Evolutionary conservation across 192 early-diverging fungal genomes (phyloP), one percentile per base, ranked within the genome.

Genomic region (Backusella luteola): DNA sequence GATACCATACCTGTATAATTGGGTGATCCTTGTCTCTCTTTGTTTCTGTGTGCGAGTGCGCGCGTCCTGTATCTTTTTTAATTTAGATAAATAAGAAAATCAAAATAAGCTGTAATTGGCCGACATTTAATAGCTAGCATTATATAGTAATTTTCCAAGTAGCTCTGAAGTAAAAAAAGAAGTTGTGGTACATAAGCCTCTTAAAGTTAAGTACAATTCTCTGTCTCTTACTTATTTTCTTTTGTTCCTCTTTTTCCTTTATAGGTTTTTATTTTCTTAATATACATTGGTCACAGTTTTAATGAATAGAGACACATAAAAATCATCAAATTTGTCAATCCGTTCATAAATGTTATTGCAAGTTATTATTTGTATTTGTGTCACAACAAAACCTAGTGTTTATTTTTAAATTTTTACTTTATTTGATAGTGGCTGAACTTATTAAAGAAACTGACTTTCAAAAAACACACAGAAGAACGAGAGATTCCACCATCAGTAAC

Each of bases 351-450:
- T 44, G 42, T 17, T 44, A 63, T 29, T 39, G 38, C 8, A 29
- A 15, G 12, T 3, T 26, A 59, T 0, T 63, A 9, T 29, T 63
- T 63, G 56, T 63, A 63, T 63, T 56, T 26, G 23, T 63, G 23
- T 29, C 56, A 63, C 56, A 63, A n/a, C 0, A 63, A 8, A 11
- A 21, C 0, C 42, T 15, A 21, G 8, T 26, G 53, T 63, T 63
- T 63, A 63, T 63, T 63, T 63, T 63, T 63, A 63, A 63, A 63
- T 63, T 29, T 14, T 63, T 63, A 3, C 56, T 63, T 63, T 29
- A 63, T 63, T 63, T 63, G 56, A 63, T 26, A 29, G 56, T 63
- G 56, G 56, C 56, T 63, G 23, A 63, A 29, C 11, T 29, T 29
- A 26, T 29, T 63, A 29, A 63, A 63, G 26, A 63, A 17, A 63